Base-by-base conservation (phyloP, 2,329 filamentous ascomycete genomes). In the Chrysoporthe deuterocubensis region DNA sequence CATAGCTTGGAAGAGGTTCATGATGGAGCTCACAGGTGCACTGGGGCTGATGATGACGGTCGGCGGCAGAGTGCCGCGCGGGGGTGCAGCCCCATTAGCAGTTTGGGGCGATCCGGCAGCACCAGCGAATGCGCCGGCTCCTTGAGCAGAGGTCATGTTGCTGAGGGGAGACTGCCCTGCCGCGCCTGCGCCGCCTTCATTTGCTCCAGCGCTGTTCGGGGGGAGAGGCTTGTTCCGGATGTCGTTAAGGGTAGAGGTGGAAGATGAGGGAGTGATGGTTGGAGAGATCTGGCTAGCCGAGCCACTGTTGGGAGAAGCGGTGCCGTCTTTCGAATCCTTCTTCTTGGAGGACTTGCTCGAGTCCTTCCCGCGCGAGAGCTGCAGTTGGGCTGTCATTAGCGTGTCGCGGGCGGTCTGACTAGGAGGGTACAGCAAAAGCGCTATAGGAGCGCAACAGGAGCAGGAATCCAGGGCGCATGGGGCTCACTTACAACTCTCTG, bases 1-100 rank as follows among this genome's bases (percentile, higher is more conserved):
- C 62, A 62, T 9, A 37, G 44, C 43, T 52, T 43, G 9, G 58
- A 37, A 32, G 57, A 26, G 21, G 57, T 26, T 14, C n/a, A 52
- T 46, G 14, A 69, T 64, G 69, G 62, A 70, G 82, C 91, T 84
- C 86, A 96, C 93, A 73, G 94, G 94, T 79, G 93, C 92, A 76
- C 95, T 98, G 65, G 94, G 94, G 80, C 94, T 97, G 79, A 98
- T 96, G 73, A 97, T 89, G 69, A 98, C 94, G 75, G 93, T 96
- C 32, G 95, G 95, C 57, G 93, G 90, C 68, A 93, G 84, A 43
- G 87, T 87, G 73, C 87, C 84, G 76, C 91, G 86, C 74, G 84
- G 86, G 44, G 90, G 87, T 50, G 90, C 91, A 71, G 80, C 79
- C 73, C 87, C 85, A 79, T 85, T 86, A 71, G 82, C 79, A 69